These are phyloP conservation scores for Mrakiaceae sp. DNA, from an alignment of 1,284 basidiomycete species.

Conservation along the genomic window DNA sequence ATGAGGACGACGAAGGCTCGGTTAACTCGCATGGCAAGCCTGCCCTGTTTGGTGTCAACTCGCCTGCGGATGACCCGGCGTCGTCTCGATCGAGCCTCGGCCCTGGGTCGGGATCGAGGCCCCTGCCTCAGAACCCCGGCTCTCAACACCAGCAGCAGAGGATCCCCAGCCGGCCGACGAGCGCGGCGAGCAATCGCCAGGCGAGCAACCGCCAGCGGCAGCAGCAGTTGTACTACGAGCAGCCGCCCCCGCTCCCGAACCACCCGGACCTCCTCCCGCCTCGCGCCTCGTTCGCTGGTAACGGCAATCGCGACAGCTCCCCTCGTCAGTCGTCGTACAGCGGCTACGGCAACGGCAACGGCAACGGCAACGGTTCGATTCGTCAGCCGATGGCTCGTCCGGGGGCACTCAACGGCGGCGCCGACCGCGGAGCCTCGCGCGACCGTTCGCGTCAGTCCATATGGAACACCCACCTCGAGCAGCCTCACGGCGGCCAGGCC, in stretches of 20 bases:
- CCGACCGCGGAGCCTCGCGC: neutral
- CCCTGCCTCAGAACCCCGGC: conserved; percentile 2
- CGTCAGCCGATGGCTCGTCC: conserved; percentile 21
- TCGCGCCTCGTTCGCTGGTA: neutral
- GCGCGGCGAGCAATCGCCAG: too few relatives aligned
- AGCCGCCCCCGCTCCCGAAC: neutral
- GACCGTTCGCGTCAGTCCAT: conserved; percentile 29
- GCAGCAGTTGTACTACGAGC: too few relatives aligned
- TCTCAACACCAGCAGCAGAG: neutral
- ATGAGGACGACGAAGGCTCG: conserved; percentile 50
- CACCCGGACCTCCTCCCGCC: conserved; percentile 1
- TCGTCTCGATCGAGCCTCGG: too few relatives aligned
- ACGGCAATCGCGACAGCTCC: neutral
- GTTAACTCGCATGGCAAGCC: neutral
- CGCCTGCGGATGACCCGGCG: too few relatives aligned
- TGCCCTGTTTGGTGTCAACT: too few relatives aligned
- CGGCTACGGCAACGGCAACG: neutral
- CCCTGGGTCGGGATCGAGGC: neutral
- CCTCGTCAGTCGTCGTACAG: conserved; percentile 5
- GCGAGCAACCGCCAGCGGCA: too few relatives aligned
- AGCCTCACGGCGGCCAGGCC: conserved; percentile 44
- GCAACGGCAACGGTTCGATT: neutral
- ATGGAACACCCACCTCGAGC: conserved; percentile 76
- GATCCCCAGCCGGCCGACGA: too few relatives aligned
- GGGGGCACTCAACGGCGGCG: conserved; percentile 2